Evolutionary conservation across 208 protist species (phyloP).

Genomic region (Acanthamoeba triangularis): DNA sequence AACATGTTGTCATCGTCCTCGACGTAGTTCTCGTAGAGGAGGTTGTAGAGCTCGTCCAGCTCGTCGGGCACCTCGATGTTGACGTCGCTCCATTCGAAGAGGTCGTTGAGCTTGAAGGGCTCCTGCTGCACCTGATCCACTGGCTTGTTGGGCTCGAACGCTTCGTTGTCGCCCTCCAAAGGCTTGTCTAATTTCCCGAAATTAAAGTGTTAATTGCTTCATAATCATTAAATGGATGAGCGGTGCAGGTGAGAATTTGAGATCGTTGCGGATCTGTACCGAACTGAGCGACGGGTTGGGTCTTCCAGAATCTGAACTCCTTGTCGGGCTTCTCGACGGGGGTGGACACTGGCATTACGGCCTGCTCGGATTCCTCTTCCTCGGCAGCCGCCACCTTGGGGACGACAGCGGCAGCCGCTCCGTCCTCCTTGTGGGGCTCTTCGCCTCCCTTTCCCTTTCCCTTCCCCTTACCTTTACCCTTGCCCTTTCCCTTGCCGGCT

Average conservation of each 20-base stretch:
- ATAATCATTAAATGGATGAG: neutral
- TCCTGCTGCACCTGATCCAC: slow-evolving; percentile 93
- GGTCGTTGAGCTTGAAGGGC: slow-evolving; percentile 94
- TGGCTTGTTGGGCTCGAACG: slow-evolving; percentile 86
- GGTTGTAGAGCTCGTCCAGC: slow-evolving; percentile 95
- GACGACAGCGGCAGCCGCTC: neutral
- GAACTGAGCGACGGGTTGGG: slow-evolving; percentile 87
- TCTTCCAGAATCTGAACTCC: slow-evolving; percentile 88
- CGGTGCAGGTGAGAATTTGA: neutral
- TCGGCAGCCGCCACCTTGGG: neutral
- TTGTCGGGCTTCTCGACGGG: slow-evolving; percentile 31
- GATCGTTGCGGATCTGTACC: neutral
- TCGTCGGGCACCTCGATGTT: slow-evolving; percentile 93
- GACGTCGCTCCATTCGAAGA: slow-evolving; percentile 97
- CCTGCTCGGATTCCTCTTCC: neutral
- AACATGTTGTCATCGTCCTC: slow-evolving; percentile 99
- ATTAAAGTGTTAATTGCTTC: neutral
- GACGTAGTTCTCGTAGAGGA: slow-evolving; percentile 99
- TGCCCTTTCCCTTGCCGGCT: neutral
- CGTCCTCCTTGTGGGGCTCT: neutral
- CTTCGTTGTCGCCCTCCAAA: slow-evolving; percentile 68
- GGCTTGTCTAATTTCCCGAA: neutral
- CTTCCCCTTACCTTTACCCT: neutral
- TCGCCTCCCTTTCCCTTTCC: neutral
- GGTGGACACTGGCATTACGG: neutral